phyloP scores from a whole-genome alignment of 2,329 filamentous ascomycete genomes.

The Penicillium sp. region DNA sequence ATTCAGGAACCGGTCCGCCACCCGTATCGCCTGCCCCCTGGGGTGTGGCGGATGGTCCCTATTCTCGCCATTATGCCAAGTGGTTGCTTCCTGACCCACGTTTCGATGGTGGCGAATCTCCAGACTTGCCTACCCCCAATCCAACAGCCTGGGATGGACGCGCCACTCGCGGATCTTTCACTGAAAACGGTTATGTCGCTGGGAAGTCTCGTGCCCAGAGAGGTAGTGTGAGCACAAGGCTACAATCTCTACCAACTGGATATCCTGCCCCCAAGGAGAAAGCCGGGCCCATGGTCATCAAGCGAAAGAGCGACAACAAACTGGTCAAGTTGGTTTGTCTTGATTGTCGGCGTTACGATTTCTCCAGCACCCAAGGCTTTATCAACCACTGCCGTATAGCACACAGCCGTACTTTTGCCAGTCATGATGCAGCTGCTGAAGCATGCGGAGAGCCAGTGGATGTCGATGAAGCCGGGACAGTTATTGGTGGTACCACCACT shows the following conservation, averaged over 20 bases:
- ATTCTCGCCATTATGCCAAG: conserved; percentile 88
- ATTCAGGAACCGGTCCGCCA: conserved; percentile 58
- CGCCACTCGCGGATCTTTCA: conserved; percentile 71
- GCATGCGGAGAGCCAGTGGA: conserved; percentile 82
- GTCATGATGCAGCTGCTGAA: conserved; percentile 87
- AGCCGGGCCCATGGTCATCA: conserved; percentile 76
- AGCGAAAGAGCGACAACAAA: conserved; percentile 74
- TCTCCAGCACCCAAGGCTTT: conserved; percentile 96
- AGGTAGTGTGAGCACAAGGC: conserved; percentile 58
- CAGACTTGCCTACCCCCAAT: conserved; percentile 25
- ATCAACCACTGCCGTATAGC: conserved; percentile 98
- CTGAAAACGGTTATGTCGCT: conserved; percentile 49
- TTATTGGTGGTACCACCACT: conserved; percentile 34
- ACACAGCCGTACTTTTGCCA: conserved; percentile 89
- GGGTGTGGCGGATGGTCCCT: conserved; percentile 87
- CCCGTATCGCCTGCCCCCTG: conserved; percentile 81
- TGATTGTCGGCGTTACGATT: conserved; percentile 84
- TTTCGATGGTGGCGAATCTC: conserved; percentile 65
- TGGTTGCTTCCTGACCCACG: conserved; percentile 88
- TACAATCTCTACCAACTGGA: conserved; percentile 66
- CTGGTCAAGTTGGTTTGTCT: conserved; percentile 87
- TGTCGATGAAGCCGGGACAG: conserved; percentile 54
- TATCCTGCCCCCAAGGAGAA: conserved; percentile 75
- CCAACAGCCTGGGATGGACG: conserved; percentile 63
- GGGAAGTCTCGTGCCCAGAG: conserved; percentile 58